Base-by-base conservation (phyloP, 345 rosid genomes). In the Eucalyptus curtisii region DNA sequence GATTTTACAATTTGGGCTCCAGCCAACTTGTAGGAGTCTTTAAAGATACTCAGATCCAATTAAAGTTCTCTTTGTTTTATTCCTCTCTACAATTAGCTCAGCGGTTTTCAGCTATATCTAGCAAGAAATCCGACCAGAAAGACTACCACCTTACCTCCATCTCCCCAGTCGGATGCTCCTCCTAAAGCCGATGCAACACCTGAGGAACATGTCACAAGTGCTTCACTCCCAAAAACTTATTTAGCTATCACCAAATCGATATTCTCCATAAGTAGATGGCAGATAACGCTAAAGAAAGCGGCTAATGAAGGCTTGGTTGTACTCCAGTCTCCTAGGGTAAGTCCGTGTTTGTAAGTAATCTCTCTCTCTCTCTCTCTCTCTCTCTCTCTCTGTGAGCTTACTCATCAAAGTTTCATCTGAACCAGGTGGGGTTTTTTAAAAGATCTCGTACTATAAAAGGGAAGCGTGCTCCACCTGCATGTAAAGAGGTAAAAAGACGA, bases 371-470 rank as follows among this genome's bases (percentile, higher is more conserved):
- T 16, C 24, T 59, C 66, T 59, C 68, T 61, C 68, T 61, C 68
- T 61, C 66, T 59, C 66, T 59, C 33, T 33, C 91, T 92, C 64
- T 33, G 4, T 33, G 82, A 19, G 27, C 27, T 20, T 20, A 11
- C 82, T 76, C 44, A 76, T 76, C 84, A 76, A 53, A 87, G 30
- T 49, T 49, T 86, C 48, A 87, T 86, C 82, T 84, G 87, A 59
- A 90, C 92, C 94, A 97, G 99, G 98, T 96, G 88, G 99, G 99
- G 20, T 90, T 89, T 87, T 97, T 97, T 89, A 92, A 95, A 88
- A 94, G 97, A 94, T 95, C 95, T 76, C 94, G 94, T 89, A 95
- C 95, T 88, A 94, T 93, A 86, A 97, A 97, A 90, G 98, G 97
- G 68, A 95, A 93, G 92, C 95, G 93, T 49, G 91, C 92, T 81